A percentile compares a stretch with the other conserved stretches of the same genome.
phyloP scores from a whole-genome alignment of 2,329 filamentous ascomycete species.

The Phialemoniopsis sp. region DNA sequence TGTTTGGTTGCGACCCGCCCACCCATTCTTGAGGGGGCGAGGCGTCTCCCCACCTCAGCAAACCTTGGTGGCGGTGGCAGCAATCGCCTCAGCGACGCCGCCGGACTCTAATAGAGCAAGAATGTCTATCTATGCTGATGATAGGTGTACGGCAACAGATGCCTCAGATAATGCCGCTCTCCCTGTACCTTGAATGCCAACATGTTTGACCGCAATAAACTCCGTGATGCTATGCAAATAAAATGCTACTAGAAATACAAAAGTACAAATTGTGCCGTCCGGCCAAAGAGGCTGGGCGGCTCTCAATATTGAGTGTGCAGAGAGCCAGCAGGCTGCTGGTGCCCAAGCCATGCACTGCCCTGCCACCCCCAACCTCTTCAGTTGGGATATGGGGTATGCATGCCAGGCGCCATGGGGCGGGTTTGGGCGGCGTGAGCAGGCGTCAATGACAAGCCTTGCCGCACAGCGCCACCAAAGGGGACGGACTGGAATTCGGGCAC shows the following conservation, averaged over 20 bases:
- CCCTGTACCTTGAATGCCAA: too few species aligned
- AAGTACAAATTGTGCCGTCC: not conserved
- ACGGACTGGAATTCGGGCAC: slow-evolving; percentile 55
- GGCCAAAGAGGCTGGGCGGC: not conserved
- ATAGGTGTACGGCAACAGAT: too few species aligned
- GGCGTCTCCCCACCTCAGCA: too few species aligned
- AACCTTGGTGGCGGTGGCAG: too few species aligned
- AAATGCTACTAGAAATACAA: not conserved
- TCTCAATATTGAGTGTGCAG: not conserved
- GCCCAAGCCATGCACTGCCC: not conserved
- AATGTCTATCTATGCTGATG: too few species aligned
- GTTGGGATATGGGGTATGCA: slow-evolving; percentile 1
- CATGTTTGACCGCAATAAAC: not conserved
- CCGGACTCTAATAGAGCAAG: too few species aligned
- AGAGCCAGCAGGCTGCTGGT: not conserved
- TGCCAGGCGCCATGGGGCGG: slow-evolving; percentile 1
- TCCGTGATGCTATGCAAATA: not conserved
- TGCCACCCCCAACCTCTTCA: not conserved
- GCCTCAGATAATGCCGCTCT: too few species aligned
- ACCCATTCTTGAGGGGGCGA: too few species aligned
- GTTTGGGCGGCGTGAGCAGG: slow-evolving; percentile 5
- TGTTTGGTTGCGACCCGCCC: too few species aligned
- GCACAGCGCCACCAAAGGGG: slow-evolving; percentile 1
- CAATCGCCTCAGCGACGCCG: too few species aligned
- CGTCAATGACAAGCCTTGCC: slow-evolving; percentile 6